These are phyloP conservation scores for Pascua sp. DNA, from an alignment of 1,284 basidiomycete species.

Conservation along the genomic window DNA sequence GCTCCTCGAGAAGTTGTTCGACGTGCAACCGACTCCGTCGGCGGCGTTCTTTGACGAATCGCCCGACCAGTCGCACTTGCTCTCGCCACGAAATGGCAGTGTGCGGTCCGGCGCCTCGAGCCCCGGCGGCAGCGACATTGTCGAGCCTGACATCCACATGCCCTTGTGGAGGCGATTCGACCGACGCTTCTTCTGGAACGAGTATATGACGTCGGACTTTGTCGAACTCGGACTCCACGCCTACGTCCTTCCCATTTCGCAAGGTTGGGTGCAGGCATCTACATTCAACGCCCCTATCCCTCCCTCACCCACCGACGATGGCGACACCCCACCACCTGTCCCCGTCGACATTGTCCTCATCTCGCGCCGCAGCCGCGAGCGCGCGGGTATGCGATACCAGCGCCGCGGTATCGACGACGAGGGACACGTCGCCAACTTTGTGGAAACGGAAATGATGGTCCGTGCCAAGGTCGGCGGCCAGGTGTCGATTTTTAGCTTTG, in stretches of 20 bases:
- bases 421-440: slow-evolving; percentile 56
- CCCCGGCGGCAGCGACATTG: slow-evolving; percentile 28
- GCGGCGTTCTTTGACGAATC: neutral
- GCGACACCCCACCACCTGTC: slow-evolving; percentile 17
- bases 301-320: slow-evolving; percentile 18
- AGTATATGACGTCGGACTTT: slow-evolving; percentile 45
- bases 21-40: slow-evolving; percentile 1
- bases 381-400: slow-evolving; percentile 57
- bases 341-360: slow-evolving; percentile 53
- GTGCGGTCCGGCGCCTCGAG: neutral
- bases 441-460: slow-evolving; percentile 64
- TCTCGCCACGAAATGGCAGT: slow-evolving; percentile 3
- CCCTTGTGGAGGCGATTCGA: slow-evolving; percentile 55
- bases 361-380: slow-evolving; percentile 53
- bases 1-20: slow-evolving; percentile 28
- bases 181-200: slow-evolving; percentile 56
- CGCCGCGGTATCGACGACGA: slow-evolving; percentile 55
- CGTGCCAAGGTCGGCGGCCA: slow-evolving; percentile 62
- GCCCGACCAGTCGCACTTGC: too few species aligned
- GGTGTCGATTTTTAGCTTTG: slow-evolving; percentile 76
- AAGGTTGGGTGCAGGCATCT: slow-evolving; percentile 76
- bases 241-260: slow-evolving; percentile 81
- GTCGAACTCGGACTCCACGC: slow-evolving; percentile 59
- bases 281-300: slow-evolving; percentile 60
- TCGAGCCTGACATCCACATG: slow-evolving; percentile 51